Evolutionary conservation across 2,329 filamentous ascomycete genomes (phyloP), one percentile per base, ranked within the genome.

Genomic region (Ascochyta viciae-villosae): DNA sequence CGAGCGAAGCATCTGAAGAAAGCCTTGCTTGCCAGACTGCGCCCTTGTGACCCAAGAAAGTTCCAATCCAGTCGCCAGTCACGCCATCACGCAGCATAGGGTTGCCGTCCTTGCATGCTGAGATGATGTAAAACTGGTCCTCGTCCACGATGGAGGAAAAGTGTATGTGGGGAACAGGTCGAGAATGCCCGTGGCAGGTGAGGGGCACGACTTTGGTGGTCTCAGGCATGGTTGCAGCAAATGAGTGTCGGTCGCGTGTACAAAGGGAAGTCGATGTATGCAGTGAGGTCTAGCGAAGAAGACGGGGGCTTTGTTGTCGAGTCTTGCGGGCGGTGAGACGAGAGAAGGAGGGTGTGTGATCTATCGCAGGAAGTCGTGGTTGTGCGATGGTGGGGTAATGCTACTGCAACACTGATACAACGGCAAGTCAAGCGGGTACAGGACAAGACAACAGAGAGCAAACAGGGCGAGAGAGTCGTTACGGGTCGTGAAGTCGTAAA

Each of bases 21-120:
- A 99, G 83, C 67, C 93, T 87, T 50, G 93, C 91, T 80, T 97
- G 93, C 92, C 95, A 99, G 57, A 98, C 94, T 34, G 95, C 95
- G 61, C 95, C 95, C 79, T 99, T 98, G 81, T 99, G 95, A 37
- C 95, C 95, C 69, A 99, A 89, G 74, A 98, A 98, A 34, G 95
- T 98, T 44, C 95, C 95, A 67, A 98, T 98, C 71, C 72, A 75
- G 47, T 75, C 72, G 31, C 95, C 95, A 43, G 94, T 99, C 59
- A 96, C 85, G 61, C 95, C 95, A 79, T 98, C 92, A 64, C 95
- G 91, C 67, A 99, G 89, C 93, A 98, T 98, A 46, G 95, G 95
- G 75, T 98, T 98, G 72, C 94, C 94, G 82, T 99, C 95, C 83
- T 96, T 96, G 82, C 92, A 95, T 64, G 93, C 92, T 24, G 93